These are phyloP conservation scores for Knoxdaviesia capensis DNA, from an alignment of 2,329 filamentous ascomycete species.

Conservation along the genomic window DNA sequence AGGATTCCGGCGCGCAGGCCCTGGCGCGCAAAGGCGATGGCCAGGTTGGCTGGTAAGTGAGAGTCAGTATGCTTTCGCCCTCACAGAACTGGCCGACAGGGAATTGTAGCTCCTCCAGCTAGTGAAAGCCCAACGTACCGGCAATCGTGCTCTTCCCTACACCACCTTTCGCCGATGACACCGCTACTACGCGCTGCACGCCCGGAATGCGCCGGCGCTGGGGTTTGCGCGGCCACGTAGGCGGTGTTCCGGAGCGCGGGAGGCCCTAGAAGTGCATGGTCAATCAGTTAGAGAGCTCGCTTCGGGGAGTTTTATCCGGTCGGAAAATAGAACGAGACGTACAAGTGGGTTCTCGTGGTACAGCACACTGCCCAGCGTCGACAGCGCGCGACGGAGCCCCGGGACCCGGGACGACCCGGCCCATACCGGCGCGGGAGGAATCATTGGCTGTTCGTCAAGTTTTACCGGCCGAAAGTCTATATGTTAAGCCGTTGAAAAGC, in stretches of 20 bases:
- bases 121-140: conserved; percentile 23
- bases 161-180: conserved; percentile 94
- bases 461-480: background rate
- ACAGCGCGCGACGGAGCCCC: conserved; percentile 27
- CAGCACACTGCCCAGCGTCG: conserved; percentile 17
- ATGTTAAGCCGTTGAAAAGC: background rate
- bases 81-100: no score
- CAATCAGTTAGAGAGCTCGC: background rate
- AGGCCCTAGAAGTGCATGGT: conserved; percentile 41
- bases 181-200: conserved; percentile 84
- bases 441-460: background rate
- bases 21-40: conserved; percentile 64
- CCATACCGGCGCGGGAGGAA: conserved; percentile 8
- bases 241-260: conserved; percentile 46
- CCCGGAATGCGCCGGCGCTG: conserved; percentile 62
- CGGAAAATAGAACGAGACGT: conserved; percentile 9
- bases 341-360: conserved; percentile 79
- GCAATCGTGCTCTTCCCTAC: conserved; percentile 93
- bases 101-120: no score
- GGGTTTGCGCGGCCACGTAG: conserved; percentile 50
- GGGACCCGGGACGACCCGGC: conserved; percentile 7
- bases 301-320: background rate
- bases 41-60: conserved; percentile 45
- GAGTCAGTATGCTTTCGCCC: background rate
- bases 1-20: conserved; percentile 74